phyloP scores from a whole-genome alignment of 331 rosid species.

The Rosa hybrid region DNA sequence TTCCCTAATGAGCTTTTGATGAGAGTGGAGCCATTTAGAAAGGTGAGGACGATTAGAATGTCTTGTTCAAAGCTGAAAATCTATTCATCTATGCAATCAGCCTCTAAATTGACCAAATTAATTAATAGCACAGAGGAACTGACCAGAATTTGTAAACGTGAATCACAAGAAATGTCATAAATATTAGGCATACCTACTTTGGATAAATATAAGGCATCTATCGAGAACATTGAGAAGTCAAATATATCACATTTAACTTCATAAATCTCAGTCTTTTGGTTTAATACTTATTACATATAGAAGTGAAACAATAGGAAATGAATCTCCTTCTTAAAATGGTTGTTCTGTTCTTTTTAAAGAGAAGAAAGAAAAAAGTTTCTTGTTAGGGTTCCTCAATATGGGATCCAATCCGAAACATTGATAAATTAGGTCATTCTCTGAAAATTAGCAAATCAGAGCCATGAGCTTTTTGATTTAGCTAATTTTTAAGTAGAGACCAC shows the following conservation, averaged over 20 bases:
- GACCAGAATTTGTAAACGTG: constrained; percentile 10
- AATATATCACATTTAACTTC: background rate
- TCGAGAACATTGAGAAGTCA: background rate
- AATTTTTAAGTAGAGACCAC: background rate
- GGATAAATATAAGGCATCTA: background rate
- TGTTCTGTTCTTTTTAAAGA: background rate
- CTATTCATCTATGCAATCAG: background rate
- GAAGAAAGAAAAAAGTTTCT: background rate
- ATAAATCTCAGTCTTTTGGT: background rate
- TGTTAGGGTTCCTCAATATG: background rate
- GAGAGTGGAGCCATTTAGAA: constrained; percentile 37
- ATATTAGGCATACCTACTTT: constrained; percentile 17
- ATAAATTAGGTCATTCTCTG: background rate
- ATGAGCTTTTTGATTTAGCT: background rate
- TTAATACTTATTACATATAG: background rate
- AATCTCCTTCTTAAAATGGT: background rate
- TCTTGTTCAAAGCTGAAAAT: constrained; percentile 14
- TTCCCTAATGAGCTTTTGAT: constrained; percentile 25
- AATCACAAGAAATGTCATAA: background rate
- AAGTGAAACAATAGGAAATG: background rate
- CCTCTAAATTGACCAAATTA: background rate
- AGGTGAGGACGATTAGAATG: constrained; percentile 33
- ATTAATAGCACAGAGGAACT: background rate
- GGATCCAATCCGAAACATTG: background rate
- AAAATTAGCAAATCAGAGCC: background rate